Evolutionary conservation across 768 basidiomycete genomes (phyloP).

Genomic region (Tephrocybe sp.): DNA sequence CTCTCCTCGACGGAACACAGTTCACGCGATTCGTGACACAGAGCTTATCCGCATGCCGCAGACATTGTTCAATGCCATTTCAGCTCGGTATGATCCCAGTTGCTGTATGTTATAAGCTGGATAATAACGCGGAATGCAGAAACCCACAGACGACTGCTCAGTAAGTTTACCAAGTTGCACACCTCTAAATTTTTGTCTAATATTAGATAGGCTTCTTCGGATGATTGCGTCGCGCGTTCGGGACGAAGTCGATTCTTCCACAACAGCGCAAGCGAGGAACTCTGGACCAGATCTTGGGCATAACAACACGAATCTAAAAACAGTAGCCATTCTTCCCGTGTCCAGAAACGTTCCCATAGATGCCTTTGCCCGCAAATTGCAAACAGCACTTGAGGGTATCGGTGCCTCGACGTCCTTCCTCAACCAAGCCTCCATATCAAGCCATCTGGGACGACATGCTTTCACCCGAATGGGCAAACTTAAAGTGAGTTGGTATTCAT

Average conservation of each 20-base stretch:
- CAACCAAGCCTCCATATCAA: slow-evolving; percentile 90
- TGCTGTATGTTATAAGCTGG: background rate
- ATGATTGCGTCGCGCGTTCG: slow-evolving; percentile 93
- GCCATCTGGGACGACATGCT: slow-evolving; percentile 90
- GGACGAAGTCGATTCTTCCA: slow-evolving; percentile 70
- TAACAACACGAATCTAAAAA: slow-evolving; percentile 87
- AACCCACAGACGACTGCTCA: slow-evolving; percentile 85
- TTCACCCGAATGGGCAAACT: slow-evolving; percentile 97
- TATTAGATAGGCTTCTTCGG: slow-evolving; percentile 55
- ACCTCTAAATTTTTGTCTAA: slow-evolving; percentile 1
- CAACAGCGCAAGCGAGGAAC: slow-evolving; percentile 47
- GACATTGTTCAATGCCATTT: slow-evolving; percentile 97
- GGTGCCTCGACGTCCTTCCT: slow-evolving; percentile 93
- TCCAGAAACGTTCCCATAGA: slow-evolving; percentile 87
- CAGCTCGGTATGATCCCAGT: slow-evolving; percentile 55
- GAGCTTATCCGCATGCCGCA: slow-evolving; percentile 97
- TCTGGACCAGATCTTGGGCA: slow-evolving; percentile 60
- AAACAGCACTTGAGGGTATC: slow-evolving; percentile 83
- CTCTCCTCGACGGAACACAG: slow-evolving; percentile 79
- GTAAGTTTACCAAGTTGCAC: slow-evolving; percentile 36
- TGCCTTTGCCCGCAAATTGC: slow-evolving; percentile 86
- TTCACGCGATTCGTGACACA: slow-evolving; percentile 97
- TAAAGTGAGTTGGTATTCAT: slow-evolving; percentile 60
- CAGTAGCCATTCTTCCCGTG: slow-evolving; percentile 87
- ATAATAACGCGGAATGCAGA: slow-evolving; percentile 29